A percentile compares a stretch with the other conserved stretches of the same genome.
These are phyloP conservation scores for Pouteria campechiana DNA, from an alignment of 179 eudicot genomes.

Conservation along the genomic window DNA sequence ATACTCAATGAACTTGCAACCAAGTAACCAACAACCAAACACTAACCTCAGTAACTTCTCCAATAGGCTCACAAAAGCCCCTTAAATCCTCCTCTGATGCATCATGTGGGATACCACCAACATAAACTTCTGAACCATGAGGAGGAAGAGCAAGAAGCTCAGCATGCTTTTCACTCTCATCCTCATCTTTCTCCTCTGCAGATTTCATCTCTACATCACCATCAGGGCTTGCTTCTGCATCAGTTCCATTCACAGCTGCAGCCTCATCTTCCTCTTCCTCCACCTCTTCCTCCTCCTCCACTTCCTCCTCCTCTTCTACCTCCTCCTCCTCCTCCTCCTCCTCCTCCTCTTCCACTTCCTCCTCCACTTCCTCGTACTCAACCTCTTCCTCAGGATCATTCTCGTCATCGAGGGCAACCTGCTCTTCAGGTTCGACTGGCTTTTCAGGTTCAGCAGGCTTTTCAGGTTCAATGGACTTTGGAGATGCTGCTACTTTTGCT, in stretches of 20 bases:
- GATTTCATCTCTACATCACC: constrained; percentile 36
- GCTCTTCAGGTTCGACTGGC: constrained; percentile 41
- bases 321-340: constrained; percentile 52
- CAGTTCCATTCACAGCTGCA: constrained; percentile 6
- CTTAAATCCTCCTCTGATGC: constrained; percentile 67
- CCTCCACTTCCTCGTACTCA: constrained; percentile 38
- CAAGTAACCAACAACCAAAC: no score
- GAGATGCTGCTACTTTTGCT: constrained; percentile 29
- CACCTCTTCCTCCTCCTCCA: constrained; percentile 26
- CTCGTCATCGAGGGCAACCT: constrained; percentile 53
- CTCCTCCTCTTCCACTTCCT: constrained; percentile 55
- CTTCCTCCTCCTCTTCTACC: constrained; percentile 44
- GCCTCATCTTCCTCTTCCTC: constrained; percentile 37
- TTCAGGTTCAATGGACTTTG: constrained; percentile 30
- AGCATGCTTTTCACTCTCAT: constrained; percentile 39
- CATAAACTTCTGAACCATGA: constrained; percentile 89
- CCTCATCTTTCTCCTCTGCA: constrained; percentile 21
- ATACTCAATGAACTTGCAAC: not conserved
- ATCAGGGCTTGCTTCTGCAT: constrained; percentile 9
- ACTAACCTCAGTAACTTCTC: constrained; percentile 78
- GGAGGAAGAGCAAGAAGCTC: constrained; percentile 93
- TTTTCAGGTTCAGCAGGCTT: constrained; percentile 34
- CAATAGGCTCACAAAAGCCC: constrained; percentile 69
- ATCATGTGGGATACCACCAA: constrained; percentile 79
- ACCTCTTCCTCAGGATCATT: constrained; percentile 57